Conservation (phyloP, 2,329 filamentous ascomycete genomes). For the Exophiala xenobiotica region DNA sequence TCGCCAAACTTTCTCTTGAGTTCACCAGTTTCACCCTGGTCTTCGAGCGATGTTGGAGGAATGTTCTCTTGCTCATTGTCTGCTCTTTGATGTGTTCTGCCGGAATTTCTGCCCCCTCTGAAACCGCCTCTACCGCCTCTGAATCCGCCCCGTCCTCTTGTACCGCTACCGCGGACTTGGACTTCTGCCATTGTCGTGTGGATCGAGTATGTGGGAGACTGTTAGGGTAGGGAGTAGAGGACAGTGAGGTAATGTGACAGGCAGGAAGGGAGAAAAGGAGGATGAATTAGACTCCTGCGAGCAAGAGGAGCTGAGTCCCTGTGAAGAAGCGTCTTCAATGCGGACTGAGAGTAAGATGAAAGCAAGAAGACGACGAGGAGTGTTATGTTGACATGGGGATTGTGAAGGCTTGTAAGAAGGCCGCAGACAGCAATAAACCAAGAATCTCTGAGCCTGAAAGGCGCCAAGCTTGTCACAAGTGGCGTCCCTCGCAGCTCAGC, state of each 20-base stretch:
- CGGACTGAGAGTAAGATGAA: conserved; percentile 12
- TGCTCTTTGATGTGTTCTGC: conserved; percentile 61
- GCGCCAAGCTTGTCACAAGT: conserved; percentile 10
- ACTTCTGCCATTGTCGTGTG: conserved; percentile 82
- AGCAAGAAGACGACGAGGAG: conserved; percentile 11
- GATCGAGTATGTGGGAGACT: conserved; percentile 30
- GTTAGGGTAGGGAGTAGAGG: conserved; percentile 22
- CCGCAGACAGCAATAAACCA: conserved; percentile 9
- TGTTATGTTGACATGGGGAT: conserved; percentile 25
- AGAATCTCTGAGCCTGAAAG: not conserved
- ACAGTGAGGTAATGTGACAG: conserved; percentile 24
- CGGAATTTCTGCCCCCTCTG: conserved; percentile 66
- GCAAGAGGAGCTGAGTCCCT: conserved; percentile 18
- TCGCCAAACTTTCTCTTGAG: conserved; percentile 85
- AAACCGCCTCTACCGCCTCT: conserved; percentile 67
- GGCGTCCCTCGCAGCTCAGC: not conserved
- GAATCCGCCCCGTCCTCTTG: conserved; percentile 34
- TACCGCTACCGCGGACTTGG: conserved; percentile 77
- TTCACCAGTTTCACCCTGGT: conserved; percentile 86
- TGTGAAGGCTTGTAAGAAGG: conserved; percentile 10
- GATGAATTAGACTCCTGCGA: conserved; percentile 27
- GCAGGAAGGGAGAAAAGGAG: conserved; percentile 18
- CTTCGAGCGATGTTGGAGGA: conserved; percentile 63
- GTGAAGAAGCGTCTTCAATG: conserved; percentile 13
- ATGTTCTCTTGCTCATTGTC: conserved; percentile 68